Evolutionary conservation across 1,284 basidiomycete species (phyloP), one percentile per base, ranked within the genome.

Genomic region (Hortiboletus rubellus): DNA sequence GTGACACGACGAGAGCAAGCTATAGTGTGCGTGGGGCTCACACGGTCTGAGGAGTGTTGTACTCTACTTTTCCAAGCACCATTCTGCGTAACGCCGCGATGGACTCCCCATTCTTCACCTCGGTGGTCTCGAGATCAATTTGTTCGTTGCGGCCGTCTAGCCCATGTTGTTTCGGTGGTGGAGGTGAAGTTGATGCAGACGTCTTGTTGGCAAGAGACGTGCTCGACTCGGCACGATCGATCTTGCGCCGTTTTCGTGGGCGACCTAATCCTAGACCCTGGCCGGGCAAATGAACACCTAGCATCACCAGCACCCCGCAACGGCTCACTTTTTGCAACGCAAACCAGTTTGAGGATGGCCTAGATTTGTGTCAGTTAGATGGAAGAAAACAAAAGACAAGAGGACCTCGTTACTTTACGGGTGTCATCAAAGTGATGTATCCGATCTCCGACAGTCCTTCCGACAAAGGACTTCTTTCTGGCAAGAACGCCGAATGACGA

Each of bases 301-400:
- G 12, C 12, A 6, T 22, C 6, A 18, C 37, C n/a, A n/a, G 49
- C 10, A 2, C n/a, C 10, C 7, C 2, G 11, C 0, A 6, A 18
- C 10, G 63, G 22, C 61, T 46, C 50, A 81, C 81, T 72, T 83
- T 82, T 61, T 77, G 72, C 41, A 82, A 62, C 3, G 77, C 72
- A 7, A 78, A 61, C 82, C 82, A 83, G 61, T 83, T 84, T 15
- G 77, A 76, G 5, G 82, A 84, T 7, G 79, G 68, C 17, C 58
- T 62, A 27, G 2, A 30, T 17, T 17, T 2, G n/a, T 4, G 30
- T 37, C 36, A 37, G 51, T 66, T 11, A 52, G 46, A 48, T 36
- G 49, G n/a, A 31, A 46, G 14, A 8, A 48, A n/a, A 31, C 17
- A 30, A 40, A 45, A 42, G 31, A 58, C 40, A 46, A 37, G 41